phyloP scores from a whole-genome alignment of 208 protist species.

The Crithidia mellificae region DNA sequence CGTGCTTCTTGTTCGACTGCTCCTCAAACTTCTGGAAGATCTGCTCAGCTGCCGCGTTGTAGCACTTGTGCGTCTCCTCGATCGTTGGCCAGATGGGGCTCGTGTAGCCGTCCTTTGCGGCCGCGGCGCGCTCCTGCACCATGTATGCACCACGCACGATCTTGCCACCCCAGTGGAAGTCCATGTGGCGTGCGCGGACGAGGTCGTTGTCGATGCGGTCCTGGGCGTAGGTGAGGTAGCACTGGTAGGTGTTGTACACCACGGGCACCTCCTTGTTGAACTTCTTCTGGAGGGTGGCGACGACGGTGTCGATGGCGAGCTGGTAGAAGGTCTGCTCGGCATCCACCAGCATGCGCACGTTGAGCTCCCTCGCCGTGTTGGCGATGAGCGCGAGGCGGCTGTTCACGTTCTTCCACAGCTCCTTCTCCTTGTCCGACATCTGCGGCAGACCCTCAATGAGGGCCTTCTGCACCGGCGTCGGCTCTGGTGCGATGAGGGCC shows the following conservation, averaged over 20 bases:
- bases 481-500: slow-evolving; percentile 65
- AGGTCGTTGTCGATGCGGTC: slow-evolving; percentile 90
- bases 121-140: slow-evolving; percentile 81
- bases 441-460: slow-evolving; percentile 68
- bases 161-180: slow-evolving; percentile 94
- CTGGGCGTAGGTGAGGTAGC: slow-evolving; percentile 94
- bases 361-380: slow-evolving; percentile 60
- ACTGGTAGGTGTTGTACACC: slow-evolving; percentile 98
- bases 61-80: slow-evolving; percentile 92
- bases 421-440: slow-evolving; percentile 75
- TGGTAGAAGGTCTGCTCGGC: slow-evolving; percentile 98
- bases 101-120: slow-evolving; percentile 73
- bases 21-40: slow-evolving; percentile 62
- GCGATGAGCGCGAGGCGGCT: slow-evolving; percentile 74
- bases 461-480: slow-evolving; percentile 52
- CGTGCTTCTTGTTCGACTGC: slow-evolving; percentile 57
- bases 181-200: slow-evolving; percentile 65
- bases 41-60: slow-evolving; percentile 70
- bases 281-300: slow-evolving; percentile 75
- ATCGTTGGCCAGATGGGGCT: slow-evolving; percentile 92
- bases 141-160: slow-evolving; percentile 97
- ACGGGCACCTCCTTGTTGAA: slow-evolving; percentile 92
- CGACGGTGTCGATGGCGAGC: slow-evolving; percentile 94
- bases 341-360: slow-evolving; percentile 92
- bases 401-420: slow-evolving; percentile 71